Percentiles rank a stretch among this genome's conserved stretches.
Evolutionary conservation across 257 asterid genomes (phyloP).

Genomic region (Capsicum chinense): DNA sequence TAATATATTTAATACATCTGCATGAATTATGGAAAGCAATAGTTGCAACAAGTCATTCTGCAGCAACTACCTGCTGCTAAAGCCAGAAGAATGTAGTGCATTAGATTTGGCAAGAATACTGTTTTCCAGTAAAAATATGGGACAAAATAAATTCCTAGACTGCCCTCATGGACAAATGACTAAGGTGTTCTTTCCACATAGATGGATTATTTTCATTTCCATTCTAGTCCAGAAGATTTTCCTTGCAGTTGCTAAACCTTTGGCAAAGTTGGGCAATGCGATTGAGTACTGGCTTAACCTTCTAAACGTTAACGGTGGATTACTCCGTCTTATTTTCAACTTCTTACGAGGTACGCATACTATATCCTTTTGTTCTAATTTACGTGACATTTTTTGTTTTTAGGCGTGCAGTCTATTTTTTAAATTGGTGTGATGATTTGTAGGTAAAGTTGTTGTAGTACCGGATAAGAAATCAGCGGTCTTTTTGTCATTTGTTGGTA

Average conservation of each 20-base stretch:
- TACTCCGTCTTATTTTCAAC: conserved; percentile 16
- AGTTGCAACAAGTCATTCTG: conserved; percentile 2
- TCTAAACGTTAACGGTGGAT: conserved; percentile 46
- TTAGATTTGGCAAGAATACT: conserved; percentile 1
- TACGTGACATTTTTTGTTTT: background rate
- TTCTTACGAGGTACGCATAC: background rate
- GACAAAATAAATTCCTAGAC: conserved; percentile 29
- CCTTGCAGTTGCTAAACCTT: conserved; percentile 36
- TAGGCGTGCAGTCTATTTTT: background rate
- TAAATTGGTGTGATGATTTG: background rate
- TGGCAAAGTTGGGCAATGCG: conserved; percentile 49
- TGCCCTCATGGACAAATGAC: conserved; percentile 12
- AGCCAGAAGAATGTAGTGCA: conserved; percentile 22
- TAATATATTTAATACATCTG: background rate
- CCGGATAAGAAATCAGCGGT: conserved; percentile 40
- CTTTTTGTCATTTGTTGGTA: conserved; percentile 51
- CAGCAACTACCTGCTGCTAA: conserved; percentile 27
- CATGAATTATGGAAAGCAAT: background rate
- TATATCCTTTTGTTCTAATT: background rate
- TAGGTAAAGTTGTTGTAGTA: conserved; percentile 46
- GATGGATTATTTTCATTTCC: conserved; percentile 34
- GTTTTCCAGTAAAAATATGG: conserved; percentile 22
- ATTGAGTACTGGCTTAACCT: conserved; percentile 71
- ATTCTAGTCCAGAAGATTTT: conserved; percentile 29
- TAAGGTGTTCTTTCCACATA: conserved; percentile 27